Evolutionary conservation across 2,329 filamentous ascomycete genomes (phyloP).

Genomic region (Colletotrichum tamarilloi): DNA sequence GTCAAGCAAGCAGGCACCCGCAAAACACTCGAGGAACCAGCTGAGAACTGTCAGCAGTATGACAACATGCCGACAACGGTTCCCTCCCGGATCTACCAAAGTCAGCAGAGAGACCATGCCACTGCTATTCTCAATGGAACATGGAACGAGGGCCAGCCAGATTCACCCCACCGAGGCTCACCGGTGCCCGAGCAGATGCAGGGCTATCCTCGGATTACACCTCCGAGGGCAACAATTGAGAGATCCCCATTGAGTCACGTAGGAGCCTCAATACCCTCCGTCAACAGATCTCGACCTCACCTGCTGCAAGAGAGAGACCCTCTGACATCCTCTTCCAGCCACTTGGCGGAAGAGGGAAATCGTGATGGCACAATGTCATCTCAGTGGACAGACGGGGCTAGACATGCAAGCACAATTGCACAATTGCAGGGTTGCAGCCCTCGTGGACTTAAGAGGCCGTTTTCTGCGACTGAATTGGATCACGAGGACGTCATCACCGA

Average conservation of each 20-base stretch:
- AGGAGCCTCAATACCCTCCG: constrained; percentile 32
- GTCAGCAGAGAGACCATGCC: constrained; percentile 58
- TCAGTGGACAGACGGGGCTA: constrained; percentile 24
- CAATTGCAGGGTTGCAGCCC: constrained; percentile 34
- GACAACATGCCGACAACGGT: constrained; percentile 42
- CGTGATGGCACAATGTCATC: constrained; percentile 35
- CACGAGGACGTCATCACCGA: constrained; percentile 80
- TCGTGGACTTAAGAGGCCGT: constrained; percentile 50
- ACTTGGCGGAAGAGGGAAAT: constrained; percentile 23
- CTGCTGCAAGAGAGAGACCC: background rate
- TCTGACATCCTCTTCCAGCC: background rate
- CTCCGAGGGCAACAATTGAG: constrained; percentile 36
- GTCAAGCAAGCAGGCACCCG: constrained; percentile 38
- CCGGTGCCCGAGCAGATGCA: constrained; percentile 34
- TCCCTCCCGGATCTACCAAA: constrained; percentile 4
- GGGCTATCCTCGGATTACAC: constrained; percentile 6
- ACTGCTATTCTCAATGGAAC: constrained; percentile 66
- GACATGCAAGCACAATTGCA: constrained; percentile 23
- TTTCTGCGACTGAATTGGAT: constrained; percentile 37
- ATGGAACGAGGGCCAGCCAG: constrained; percentile 73
- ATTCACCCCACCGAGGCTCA: constrained; percentile 58
- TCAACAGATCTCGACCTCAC: constrained; percentile 17
- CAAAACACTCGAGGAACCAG: constrained; percentile 40
- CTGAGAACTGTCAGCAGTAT: constrained; percentile 41
- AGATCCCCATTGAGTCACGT: constrained; percentile 43